Base-by-base conservation (phyloP, 2,329 filamentous ascomycete species). In the Trichoderma atrobrunneum region DNA sequence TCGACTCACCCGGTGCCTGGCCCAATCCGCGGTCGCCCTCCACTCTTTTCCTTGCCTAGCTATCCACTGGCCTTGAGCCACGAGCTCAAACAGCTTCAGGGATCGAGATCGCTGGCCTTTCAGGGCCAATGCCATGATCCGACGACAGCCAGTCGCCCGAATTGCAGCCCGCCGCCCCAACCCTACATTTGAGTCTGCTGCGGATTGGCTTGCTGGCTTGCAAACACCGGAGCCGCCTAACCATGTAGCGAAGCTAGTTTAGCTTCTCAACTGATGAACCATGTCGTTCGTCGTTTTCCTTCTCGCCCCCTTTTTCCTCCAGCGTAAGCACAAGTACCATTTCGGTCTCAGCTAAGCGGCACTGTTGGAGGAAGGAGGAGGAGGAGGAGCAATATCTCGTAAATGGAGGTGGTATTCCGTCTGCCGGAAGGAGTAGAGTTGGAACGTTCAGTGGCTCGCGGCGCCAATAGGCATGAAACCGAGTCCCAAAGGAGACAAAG, bases 101-200 rank as follows among this genome's bases (percentile, higher is more conserved):
- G 75, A 78, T 78, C 76, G 77, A 78, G 77, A 78, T 78, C 76
- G 61, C 75, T 72, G 59, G 66, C 73, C 72, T 56, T 68, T 75
- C 57, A 57, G 64, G 57, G 57, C 63, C 67, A 72, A 43, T 72
- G 54, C 30, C 18, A 57, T 28, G 21, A 48, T 56, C 64, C 43
- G 57, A 62, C 66, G 36, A 70, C 56, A 61, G 57, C 66, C 56
- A 51, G 66, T 61, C 66, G 54, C 34, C 57, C 43, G 36, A 54
- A 63, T 34, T 16, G 65, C 56, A 51, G 43, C 43, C 43, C 43
- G 43, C 43, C n/a, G 43, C 43, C 18, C 43, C 43, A 51, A 51
- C 43, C 43, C 43, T 48, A 48, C 26, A 24, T 43, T 7, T 30
- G 66, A 14, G 21, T 64, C 59, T 61, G 36, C 11, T 18, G 32